Conservation (phyloP, 495 filamentous ascomycete genomes). For the Parmelia sp. region DNA sequence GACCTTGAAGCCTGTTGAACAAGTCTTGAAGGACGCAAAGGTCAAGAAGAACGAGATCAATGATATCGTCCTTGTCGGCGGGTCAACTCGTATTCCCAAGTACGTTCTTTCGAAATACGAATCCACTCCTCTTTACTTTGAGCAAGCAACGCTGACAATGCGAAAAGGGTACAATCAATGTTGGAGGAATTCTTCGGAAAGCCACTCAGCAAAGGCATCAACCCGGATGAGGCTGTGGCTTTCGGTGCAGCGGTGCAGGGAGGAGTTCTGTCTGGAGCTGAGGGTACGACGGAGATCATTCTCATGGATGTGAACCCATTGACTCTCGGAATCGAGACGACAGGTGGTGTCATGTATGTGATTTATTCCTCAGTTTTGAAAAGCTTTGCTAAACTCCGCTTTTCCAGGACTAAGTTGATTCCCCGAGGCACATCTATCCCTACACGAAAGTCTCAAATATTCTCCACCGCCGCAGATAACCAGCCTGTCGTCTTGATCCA, state of each 20-base stretch:
- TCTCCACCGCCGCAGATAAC: conserved; percentile 97
- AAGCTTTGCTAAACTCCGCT: neutral
- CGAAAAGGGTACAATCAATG: conserved; percentile 61
- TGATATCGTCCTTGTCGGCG: conserved; percentile 87
- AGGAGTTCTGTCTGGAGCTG: conserved; percentile 87
- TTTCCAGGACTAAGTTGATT: conserved; percentile 69
- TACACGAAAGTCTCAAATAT: conserved; percentile 95
- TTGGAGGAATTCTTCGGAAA: conserved; percentile 98
- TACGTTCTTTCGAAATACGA: neutral
- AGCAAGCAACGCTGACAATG: neutral
- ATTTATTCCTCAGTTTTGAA: neutral
- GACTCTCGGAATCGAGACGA: conserved; percentile 97
- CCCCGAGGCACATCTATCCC: conserved; percentile 93
- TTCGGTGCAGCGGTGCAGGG: conserved; percentile 96
- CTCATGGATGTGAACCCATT: conserved; percentile 98
- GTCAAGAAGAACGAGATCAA: conserved; percentile 80
- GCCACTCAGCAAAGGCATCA: conserved; percentile 96
- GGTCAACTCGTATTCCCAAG: conserved; percentile 96
- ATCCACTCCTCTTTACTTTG: neutral
- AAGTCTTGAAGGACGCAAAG: conserved; percentile 90
- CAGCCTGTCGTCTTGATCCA: conserved; percentile 96
- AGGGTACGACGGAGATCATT: conserved; percentile 68
- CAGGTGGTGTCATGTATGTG: conserved; percentile 79
- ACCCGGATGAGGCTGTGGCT: conserved; percentile 96
- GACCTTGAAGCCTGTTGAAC: conserved; percentile 98